Base-by-base conservation (phyloP, 345 rosid genomes). In the Linum tenue region DNA sequence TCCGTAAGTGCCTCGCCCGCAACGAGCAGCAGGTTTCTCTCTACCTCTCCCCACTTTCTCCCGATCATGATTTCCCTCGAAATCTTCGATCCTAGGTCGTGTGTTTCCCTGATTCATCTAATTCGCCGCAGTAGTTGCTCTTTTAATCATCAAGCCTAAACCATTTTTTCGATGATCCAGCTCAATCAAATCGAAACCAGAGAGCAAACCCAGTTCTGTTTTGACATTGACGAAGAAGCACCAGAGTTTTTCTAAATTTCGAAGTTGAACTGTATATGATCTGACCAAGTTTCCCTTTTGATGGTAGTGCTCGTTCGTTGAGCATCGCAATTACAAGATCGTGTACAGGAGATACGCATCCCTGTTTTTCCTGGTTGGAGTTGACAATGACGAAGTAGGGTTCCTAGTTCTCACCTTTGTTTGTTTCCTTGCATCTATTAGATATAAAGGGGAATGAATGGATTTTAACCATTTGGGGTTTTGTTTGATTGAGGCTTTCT, bases 1-100 rank as follows among this genome's bases (percentile, higher is more conserved):
- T 94, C 60, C 97, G 99, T 78, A 94, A 94, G 78, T 94, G 99
- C 76, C 96, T 94, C 75, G 97, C 99, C 41, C 97, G 97, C 79
- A 81, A 69, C 74, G 99, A 90, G 56, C 96, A 85, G 56, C 99
- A 94, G 99, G 97, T 90, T 15, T 8, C 14, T 5, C 14, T 15
- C 16, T 38, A 38, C 17, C 53, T 1, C 2, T 17, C 39, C 50
- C 56, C 8, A 55, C 8, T n/a, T 38, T 39, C 16, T 5, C 36
- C 41, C 7, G 59, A 16, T 31, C 11, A 43, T 9, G 22, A 22
- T 22, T 3, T 57, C 38, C 22, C 11, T 37, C 22, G 16, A 5
- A 3, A 57, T 2, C 31, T 57, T 17, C 3, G 36, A 16, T 35
- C 37, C 10, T 48, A 48, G 53, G 53, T 56, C 16, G 35, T 16